Percentiles rank a stretch among this genome's conserved stretches.
Conservation (phyloP, 108 stramenopile genomes). For the Seminavis robusta region DNA sequence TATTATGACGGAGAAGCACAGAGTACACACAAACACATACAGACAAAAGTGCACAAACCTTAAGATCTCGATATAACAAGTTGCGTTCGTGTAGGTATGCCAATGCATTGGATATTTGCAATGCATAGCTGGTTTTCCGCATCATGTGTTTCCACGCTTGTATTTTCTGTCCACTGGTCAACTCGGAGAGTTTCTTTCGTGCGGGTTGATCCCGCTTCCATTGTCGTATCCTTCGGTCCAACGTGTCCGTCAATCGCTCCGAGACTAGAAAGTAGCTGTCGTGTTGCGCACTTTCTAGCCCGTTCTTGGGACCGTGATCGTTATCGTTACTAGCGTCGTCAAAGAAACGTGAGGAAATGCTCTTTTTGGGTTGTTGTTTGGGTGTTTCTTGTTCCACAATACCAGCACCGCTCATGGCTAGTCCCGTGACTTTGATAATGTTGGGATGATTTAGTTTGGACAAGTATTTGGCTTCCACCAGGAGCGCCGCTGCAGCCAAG, state of each 20-base stretch:
- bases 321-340: too few species aligned
- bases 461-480: conserved; percentile 67
- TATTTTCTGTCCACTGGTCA: too few species aligned
- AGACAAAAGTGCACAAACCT: conserved; percentile 26
- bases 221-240: too few species aligned
- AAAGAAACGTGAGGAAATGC: too few species aligned
- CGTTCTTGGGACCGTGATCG: too few species aligned
- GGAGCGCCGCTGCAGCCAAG: conserved; percentile 55
- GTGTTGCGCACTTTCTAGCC: too few species aligned
- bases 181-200: too few species aligned
- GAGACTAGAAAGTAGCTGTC: conserved; percentile 64
- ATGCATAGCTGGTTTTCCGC: too few species aligned
- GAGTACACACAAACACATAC: neutral
- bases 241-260: conserved; percentile 62
- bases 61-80: conserved; percentile 69
- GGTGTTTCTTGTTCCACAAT: too few species aligned
- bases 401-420: conserved; percentile 37
- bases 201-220: too few species aligned
- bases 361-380: too few species aligned
- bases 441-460: conserved; percentile 63
- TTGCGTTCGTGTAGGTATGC: conserved; percentile 58
- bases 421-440: conserved; percentile 61
- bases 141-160: too few species aligned
- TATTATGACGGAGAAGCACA: neutral
- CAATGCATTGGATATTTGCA: conserved; percentile 53